Evolutionary conservation across 768 basidiomycete genomes (phyloP).

Genomic region (Amanita phalloides): DNA sequence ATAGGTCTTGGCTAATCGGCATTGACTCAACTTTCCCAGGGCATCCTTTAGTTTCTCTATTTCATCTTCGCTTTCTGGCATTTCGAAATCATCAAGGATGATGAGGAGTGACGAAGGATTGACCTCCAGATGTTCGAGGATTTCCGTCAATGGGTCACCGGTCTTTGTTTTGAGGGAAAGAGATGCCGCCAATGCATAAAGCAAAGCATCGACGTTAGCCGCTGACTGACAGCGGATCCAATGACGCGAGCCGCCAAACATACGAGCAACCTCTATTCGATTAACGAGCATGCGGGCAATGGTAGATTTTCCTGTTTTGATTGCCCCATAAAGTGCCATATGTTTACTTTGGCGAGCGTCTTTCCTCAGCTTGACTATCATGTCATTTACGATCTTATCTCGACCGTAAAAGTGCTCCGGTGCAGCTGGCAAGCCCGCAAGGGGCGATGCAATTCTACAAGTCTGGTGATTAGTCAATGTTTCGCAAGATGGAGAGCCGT

Average conservation of each 20-base stretch:
- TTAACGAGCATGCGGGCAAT: background rate
- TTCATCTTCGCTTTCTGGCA: background rate
- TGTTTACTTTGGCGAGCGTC: background rate
- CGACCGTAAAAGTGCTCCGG: background rate
- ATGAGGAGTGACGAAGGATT: background rate
- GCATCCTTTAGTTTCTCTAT: background rate
- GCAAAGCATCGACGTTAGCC: background rate
- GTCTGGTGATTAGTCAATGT: background rate
- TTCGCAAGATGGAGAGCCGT: background rate
- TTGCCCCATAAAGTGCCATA: background rate
- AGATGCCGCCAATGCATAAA: background rate
- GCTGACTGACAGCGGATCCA: background rate
- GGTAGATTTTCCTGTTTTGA: background rate
- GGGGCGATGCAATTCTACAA: background rate
- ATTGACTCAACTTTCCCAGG: background rate
- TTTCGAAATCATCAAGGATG: background rate
- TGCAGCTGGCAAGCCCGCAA: background rate
- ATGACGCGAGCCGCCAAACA: conserved; percentile 1
- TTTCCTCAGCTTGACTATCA: background rate
- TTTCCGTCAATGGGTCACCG: background rate
- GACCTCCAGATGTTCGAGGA: background rate
- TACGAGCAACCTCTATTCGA: background rate
- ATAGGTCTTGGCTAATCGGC: background rate
- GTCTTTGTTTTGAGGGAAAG: background rate
- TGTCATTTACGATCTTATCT: background rate